Evolutionary conservation across 257 asterid genomes (phyloP).

Genomic region (Apocynum venetum): DNA sequence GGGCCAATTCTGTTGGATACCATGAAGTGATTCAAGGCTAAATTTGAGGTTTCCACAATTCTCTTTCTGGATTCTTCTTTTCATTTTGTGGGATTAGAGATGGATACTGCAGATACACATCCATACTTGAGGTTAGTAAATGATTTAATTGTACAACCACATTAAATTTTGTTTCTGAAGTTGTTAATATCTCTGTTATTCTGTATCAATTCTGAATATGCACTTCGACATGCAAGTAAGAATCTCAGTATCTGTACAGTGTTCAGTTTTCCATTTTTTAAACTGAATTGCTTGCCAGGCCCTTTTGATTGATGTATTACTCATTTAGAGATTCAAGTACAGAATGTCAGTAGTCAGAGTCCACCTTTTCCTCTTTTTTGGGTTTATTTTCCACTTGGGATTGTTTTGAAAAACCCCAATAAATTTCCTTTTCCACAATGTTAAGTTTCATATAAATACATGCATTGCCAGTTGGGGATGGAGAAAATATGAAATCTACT

Average conservation of each 20-base stretch:
- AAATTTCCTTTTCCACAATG: no score
- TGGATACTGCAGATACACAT: slow-evolving; percentile 6
- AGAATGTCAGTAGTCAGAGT: not conserved
- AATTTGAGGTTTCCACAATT: not conserved
- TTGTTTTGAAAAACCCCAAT: no score
- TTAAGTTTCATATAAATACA: not conserved
- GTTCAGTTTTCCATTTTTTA: not conserved
- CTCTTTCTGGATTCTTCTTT: not conserved
- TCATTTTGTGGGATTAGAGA: not conserved
- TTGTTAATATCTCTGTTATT: not conserved
- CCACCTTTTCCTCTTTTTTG: not conserved
- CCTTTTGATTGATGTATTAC: not conserved
- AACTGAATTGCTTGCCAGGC: not conserved
- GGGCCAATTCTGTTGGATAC: not conserved
- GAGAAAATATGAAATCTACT: not conserved
- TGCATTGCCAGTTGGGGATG: not conserved
- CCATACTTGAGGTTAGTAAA: not conserved
- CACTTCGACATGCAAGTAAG: no score
- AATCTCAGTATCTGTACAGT: not conserved
- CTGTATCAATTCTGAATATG: not conserved
- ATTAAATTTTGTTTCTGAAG: not conserved
- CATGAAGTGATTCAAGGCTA: not conserved
- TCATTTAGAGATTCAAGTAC: not conserved
- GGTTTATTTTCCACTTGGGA: not conserved
- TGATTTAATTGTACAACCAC: not conserved